phyloP scores from a whole-genome alignment of 805 yeast species.

The Ogataea nakhonphanomensis region DNA sequence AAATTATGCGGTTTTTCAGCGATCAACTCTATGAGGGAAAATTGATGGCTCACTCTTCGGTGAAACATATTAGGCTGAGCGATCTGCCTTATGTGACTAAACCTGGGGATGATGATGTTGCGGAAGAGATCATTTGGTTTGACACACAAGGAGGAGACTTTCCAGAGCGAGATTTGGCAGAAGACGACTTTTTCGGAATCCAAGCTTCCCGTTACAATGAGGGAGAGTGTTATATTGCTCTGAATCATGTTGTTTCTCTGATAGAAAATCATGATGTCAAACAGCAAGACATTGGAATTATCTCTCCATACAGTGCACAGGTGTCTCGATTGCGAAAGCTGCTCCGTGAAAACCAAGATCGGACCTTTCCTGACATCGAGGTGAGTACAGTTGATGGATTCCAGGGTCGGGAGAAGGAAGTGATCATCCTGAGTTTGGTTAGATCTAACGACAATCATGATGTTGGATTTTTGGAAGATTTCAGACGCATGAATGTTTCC shows the following conservation, averaged over 20 bases:
- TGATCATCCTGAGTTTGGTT: constrained; percentile 74
- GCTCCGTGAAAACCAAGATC: constrained; percentile 32
- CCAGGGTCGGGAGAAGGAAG: constrained; percentile 94
- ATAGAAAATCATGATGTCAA: constrained; percentile 46
- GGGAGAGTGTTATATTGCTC: constrained; percentile 65
- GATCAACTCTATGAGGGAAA: constrained; percentile 57
- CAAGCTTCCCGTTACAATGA: constrained; percentile 69
- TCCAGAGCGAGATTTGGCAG: constrained; percentile 52
- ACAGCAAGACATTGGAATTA: constrained; percentile 68
- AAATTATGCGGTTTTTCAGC: constrained; percentile 79
- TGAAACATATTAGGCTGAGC: constrained; percentile 45
- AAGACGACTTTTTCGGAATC: constrained; percentile 17
- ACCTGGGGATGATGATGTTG: constrained; percentile 50
- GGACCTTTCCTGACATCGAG: constrained; percentile 49
- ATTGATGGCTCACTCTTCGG: constrained; percentile 60
- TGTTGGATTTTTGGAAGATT: constrained; percentile 80
- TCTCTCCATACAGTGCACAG: constrained; percentile 90
- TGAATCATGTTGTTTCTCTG: constrained; percentile 52
- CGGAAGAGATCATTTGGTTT: constrained; percentile 66
- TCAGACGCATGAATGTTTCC: constrained; percentile 84
- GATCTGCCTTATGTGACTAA: constrained; percentile 46
- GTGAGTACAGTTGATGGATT: constrained; percentile 93
- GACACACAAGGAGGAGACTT: constrained; percentile 92
- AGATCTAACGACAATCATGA: constrained; percentile 69
- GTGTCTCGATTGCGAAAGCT: constrained; percentile 55